Evolutionary conservation across 164 flowering plant genomes (phyloP), one percentile per base, ranked within the genome.

Genomic region (Tetrastigma voinierianum): DNA sequence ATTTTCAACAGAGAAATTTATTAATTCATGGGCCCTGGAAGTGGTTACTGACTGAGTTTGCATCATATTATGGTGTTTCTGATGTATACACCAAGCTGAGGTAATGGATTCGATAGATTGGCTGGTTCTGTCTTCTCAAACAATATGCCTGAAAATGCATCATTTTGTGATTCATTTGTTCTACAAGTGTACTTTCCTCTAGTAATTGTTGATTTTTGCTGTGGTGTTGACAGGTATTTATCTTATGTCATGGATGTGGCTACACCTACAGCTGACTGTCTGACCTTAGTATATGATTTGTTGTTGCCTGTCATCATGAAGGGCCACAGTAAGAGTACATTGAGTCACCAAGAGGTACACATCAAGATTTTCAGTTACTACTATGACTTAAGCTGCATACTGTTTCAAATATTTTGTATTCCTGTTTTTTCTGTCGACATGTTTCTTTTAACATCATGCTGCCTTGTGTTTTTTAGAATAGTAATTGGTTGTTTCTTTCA

Each of bases 231-330:
- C 82, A 93, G 98, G 78, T 93, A 93, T 70, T 90, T 93, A 63
- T 90, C 97, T 10, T 93, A 91, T 73, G 79, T 93, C 47, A 93
- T 93, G 98, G 96, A 93, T 81, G 95, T 93, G 46, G 98, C 98
- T 9, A 93, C 98, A 32, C 98, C 98, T 12, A 90, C 98, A 16
- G 90, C 89, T 10, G 97, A 93, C 72, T 93, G 98, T 69, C 92
- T 93, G 23, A 74, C 51, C 40, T 76, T 93, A 72, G 93, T 93
- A 5, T 72, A 87, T 75, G 90, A 93, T 68, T 76, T 87, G 76
- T 77, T 93, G 48, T 69, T 74, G 65, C 97, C 98, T 73, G 94
- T 91, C 8, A 43, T 89, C 20, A 83, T 90, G 89, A 88, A 86
- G 72, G 87, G 95, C 18, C 75, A 78, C 56, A 57, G 73, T 59